These are phyloP conservation scores for Diplodia seriata DNA, from an alignment of 2,329 filamentous ascomycete species.

Conservation along the genomic window DNA sequence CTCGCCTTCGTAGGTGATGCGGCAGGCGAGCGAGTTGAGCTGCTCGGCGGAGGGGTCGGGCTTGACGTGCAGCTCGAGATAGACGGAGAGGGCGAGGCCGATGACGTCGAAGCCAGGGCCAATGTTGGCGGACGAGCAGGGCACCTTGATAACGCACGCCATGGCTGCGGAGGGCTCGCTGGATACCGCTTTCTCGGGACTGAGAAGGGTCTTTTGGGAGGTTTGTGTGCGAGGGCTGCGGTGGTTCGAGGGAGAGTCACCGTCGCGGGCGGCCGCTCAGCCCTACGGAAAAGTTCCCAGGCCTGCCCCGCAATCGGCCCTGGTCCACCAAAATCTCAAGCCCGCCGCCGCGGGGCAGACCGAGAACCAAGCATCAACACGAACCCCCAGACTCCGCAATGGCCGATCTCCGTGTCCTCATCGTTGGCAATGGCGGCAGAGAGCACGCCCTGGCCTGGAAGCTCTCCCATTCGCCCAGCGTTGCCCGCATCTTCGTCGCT, in stretches of 20 bases:
- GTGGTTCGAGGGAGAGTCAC: slow-evolving; percentile 32
- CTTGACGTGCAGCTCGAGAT: slow-evolving; percentile 86
- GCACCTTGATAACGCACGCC: slow-evolving; percentile 70
- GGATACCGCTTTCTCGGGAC: slow-evolving; percentile 3
- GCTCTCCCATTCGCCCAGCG: slow-evolving; percentile 78
- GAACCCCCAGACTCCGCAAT: slow-evolving; percentile 18
- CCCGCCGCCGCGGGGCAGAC: slow-evolving; percentile 27
- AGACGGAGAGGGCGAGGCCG: slow-evolving; percentile 90
- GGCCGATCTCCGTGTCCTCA: slow-evolving; percentile 62
- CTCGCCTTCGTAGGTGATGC: slow-evolving; percentile 87
- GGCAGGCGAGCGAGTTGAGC: slow-evolving; percentile 77
- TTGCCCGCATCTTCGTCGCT: slow-evolving; percentile 73
- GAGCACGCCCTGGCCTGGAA: slow-evolving; percentile 97
- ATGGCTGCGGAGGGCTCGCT: slow-evolving; percentile 14
- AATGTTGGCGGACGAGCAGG: slow-evolving; percentile 97
- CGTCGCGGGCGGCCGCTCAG: slow-evolving; percentile 7
- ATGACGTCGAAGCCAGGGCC: slow-evolving; percentile 97
- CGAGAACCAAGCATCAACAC: slow-evolving; percentile 3
- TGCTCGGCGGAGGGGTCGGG: slow-evolving; percentile 64
- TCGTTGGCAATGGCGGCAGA: slow-evolving; percentile 91
- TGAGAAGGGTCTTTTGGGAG: neutral
- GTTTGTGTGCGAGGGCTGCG: slow-evolving; percentile 22
- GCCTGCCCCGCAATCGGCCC: slow-evolving; percentile 33
- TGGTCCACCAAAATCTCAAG: slow-evolving; percentile 31
- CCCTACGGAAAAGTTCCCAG: slow-evolving; percentile 31